Base-by-base conservation (phyloP, 208 protist genomes). In the Trichomonas tenax region DNA sequence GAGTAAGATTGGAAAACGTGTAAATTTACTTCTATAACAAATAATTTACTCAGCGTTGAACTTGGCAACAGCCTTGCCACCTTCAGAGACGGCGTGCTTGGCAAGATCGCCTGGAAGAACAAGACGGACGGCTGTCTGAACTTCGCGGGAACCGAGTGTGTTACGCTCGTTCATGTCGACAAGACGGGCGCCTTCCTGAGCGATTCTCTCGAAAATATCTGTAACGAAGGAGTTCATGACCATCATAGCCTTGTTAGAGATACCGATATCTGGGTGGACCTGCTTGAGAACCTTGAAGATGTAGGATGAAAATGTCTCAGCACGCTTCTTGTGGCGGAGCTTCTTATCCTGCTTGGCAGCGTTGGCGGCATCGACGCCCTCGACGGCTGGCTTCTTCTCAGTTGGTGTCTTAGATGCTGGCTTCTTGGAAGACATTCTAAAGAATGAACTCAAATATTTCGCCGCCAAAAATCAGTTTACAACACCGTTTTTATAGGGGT, bases 161-260 rank as follows among this genome's bases (percentile, higher is more conserved):
- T 98, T 98, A 72, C 98, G 98, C 97, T 99, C 99, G 98, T 99
- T 99, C 97, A 99, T 98, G 96, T 98, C 98, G 21, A 99, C 98
- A 38, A 99, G 98, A 82, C 98, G 97, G 82, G 98, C 98, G 10
- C 99, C 99, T 98, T 99, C 99, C 40, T 97, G 97, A 96, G 99
- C 98, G 88, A 99, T 99, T 84, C 98, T 98, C 98, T 99, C 97
- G 97, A 98, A 99, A 97, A 99, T 96, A 98, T 99, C 98, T 98
- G 98, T 96, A 86, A 86, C 81, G 36, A 86, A 86, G n/a, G 23
- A 41, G 81, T 86, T 86, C 81, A 86, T 86, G 23, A 86, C 81
- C 34, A 86, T 41, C 81, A 86, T 86, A 86, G 81, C 81, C 36
- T 86, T 86, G 81, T 86, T 86, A 3, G 81, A 99, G 95, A 99